Conservation (phyloP, 306 rosid genomes). For the Quercus robur region DNA sequence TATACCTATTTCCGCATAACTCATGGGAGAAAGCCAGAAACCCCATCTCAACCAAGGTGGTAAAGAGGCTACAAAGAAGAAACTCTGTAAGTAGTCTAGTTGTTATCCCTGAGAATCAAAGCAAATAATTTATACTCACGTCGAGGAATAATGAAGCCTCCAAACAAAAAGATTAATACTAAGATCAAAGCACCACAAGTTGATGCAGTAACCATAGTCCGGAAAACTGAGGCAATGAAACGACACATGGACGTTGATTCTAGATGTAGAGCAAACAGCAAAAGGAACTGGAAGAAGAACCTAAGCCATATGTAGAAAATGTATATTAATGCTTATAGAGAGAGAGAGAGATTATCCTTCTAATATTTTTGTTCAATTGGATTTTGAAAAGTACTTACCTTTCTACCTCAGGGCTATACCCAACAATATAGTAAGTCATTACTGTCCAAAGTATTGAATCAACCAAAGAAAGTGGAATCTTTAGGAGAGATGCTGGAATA, state of each 20-base stretch:
- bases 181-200: constrained; percentile 41
- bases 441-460: constrained; percentile 56
- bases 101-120: background rate
- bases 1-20: constrained; percentile 59
- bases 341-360: background rate
- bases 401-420: constrained; percentile 56
- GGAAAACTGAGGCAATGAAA: constrained; percentile 48
- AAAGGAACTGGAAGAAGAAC: constrained; percentile 48
- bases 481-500: constrained; percentile 49
- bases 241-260: constrained; percentile 61
- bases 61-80: constrained; percentile 47
- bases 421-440: constrained; percentile 56
- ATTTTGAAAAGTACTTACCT: constrained; percentile 31
- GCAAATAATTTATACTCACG: constrained; percentile 22
- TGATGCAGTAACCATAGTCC: constrained; percentile 49
- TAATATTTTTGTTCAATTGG: background rate
- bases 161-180: constrained; percentile 49
- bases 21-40: constrained; percentile 61
- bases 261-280: constrained; percentile 46
- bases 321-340: constrained; percentile 16
- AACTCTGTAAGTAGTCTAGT: constrained; percentile 18
- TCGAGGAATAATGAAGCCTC: constrained; percentile 60
- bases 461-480: constrained; percentile 55
- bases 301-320: constrained; percentile 21
- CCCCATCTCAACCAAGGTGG: constrained; percentile 60